Conservation (phyloP, 352 stramenopile genomes). For the Phytophthora palmivora region DNA sequence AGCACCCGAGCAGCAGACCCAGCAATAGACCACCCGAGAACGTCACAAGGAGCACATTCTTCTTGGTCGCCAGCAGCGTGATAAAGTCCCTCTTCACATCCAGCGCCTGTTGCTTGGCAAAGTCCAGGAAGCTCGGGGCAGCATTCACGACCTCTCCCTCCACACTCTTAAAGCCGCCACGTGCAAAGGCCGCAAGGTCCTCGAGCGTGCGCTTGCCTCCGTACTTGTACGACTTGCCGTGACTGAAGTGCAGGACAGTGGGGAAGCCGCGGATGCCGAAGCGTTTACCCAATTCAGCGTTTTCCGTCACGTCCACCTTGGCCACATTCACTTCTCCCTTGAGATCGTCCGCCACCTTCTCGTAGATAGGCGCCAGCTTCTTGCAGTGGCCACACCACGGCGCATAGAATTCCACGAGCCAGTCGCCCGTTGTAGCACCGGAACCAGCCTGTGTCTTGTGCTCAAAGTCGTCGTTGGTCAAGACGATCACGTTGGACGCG, state of each 20-base stretch:
- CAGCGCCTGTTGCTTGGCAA: constrained; percentile 45
- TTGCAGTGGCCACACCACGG: constrained; percentile 89
- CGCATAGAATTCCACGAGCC: constrained; percentile 89
- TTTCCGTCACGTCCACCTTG: constrained; percentile 89
- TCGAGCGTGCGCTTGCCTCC: constrained; percentile 59
- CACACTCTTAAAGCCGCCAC: constrained; percentile 65
- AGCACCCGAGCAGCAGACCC: constrained; percentile 69
- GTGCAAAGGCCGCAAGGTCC: constrained; percentile 66
- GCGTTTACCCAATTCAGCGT: constrained; percentile 78
- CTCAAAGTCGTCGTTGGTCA: constrained; percentile 86
- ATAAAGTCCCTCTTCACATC: constrained; percentile 75
- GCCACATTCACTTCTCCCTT: constrained; percentile 90
- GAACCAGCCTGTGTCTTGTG: constrained; percentile 90
- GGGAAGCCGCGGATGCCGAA: constrained; percentile 87
- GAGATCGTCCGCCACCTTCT: constrained; percentile 85
- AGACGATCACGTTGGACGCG: constrained; percentile 65
- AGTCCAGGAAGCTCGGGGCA: constrained; percentile 45
- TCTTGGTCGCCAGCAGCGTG: constrained; percentile 75
- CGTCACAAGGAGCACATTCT: constrained; percentile 81
- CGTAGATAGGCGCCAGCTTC: constrained; percentile 79
- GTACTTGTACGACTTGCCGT: constrained; percentile 86
- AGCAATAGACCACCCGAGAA: constrained; percentile 75
- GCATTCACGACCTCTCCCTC: constrained; percentile 42
- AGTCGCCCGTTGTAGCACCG: constrained; percentile 92
- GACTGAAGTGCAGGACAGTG: constrained; percentile 79